Percentiles rank a stretch among this genome's conserved stretches.
Conservation (phyloP, 1,284 basidiomycete species). For the Tetrapyrgos nigripes region DNA sequence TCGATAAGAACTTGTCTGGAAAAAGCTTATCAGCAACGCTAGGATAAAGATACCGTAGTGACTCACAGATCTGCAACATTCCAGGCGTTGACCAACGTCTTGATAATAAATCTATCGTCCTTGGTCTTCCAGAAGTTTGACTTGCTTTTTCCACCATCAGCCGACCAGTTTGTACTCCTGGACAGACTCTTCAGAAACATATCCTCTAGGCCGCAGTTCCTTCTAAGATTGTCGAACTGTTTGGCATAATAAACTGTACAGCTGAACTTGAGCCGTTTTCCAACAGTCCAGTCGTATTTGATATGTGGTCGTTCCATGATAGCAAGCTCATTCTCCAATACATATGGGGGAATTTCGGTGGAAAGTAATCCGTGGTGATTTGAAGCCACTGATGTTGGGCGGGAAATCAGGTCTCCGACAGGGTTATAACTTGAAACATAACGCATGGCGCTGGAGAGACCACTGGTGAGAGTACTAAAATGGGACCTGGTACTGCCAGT, state of each 20-base stretch:
- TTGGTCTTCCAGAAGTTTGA: slow-evolving; percentile 81
- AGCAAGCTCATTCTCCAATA: neutral
- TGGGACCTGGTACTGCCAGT: slow-evolving; percentile 36
- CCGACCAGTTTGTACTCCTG: slow-evolving; percentile 70
- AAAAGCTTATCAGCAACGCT: slow-evolving; percentile 5
- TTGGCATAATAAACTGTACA: slow-evolving; percentile 83
- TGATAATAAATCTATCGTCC: slow-evolving; percentile 81
- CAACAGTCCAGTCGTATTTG: slow-evolving; percentile 80
- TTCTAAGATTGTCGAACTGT: slow-evolving; percentile 73
- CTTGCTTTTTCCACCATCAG: slow-evolving; percentile 75
- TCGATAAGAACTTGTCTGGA: slow-evolving; percentile 77
- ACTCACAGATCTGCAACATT: slow-evolving; percentile 83
- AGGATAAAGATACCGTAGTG: neutral
- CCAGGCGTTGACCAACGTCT: slow-evolving; percentile 84
- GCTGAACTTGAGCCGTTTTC: slow-evolving; percentile 73
- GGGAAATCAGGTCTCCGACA: slow-evolving; percentile 39
- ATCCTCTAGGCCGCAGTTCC: slow-evolving; percentile 71
- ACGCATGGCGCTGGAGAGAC: slow-evolving; percentile 62
- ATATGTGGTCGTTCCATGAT: slow-evolving; percentile 79
- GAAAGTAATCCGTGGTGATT: slow-evolving; percentile 56
- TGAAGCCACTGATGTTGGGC: slow-evolving; percentile 35
- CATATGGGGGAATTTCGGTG: slow-evolving; percentile 42
- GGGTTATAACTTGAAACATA: slow-evolving; percentile 43
- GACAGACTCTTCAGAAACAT: slow-evolving; percentile 65
- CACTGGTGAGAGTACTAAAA: slow-evolving; percentile 55